phyloP scores from a whole-genome alignment of 306 rosid genomes.

The Dicorynia guianensis region DNA sequence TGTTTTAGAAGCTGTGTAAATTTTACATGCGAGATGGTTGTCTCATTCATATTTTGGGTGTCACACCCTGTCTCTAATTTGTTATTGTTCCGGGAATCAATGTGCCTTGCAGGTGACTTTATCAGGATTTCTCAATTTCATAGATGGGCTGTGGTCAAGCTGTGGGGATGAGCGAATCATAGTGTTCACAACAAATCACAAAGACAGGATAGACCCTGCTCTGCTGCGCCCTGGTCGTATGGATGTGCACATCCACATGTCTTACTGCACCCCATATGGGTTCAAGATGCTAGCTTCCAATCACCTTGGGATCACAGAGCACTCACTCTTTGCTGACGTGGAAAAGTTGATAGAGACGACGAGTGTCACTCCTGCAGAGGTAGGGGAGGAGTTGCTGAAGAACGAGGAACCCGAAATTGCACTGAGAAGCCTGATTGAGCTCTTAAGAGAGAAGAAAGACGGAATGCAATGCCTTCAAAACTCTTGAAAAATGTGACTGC shows the following conservation, averaged over 20 bases:
- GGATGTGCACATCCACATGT: slow-evolving; percentile 33
- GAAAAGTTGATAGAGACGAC: background rate
- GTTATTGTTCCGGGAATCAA: background rate
- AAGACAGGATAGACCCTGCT: slow-evolving; percentile 26
- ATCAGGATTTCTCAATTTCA: slow-evolving; percentile 32
- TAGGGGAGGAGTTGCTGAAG: slow-evolving; percentile 33
- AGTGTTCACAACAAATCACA: slow-evolving; percentile 26
- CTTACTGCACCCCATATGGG: slow-evolving; percentile 28
- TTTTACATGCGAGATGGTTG: no score
- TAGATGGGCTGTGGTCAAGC: slow-evolving; percentile 39
- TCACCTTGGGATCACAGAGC: background rate
- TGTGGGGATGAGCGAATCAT: slow-evolving; percentile 29
- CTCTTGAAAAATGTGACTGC: no score
- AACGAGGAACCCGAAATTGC: slow-evolving; percentile 12
- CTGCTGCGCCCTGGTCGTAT: slow-evolving; percentile 24
- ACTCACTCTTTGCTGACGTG: slow-evolving; percentile 15
- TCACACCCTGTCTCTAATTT: background rate
- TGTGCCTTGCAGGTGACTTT: slow-evolving; percentile 31
- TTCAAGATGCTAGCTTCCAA: slow-evolving; percentile 19
- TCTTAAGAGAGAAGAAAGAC: background rate
- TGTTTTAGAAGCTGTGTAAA: background rate
- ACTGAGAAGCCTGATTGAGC: slow-evolving; percentile 11
- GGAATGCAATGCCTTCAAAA: no score
- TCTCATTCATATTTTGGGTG: background rate
- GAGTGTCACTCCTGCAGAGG: slow-evolving; percentile 39